Percentiles rank a stretch among this genome's conserved stretches.
Conservation (phyloP, 768 basidiomycete genomes). For the Agaricus subrufescens region DNA sequence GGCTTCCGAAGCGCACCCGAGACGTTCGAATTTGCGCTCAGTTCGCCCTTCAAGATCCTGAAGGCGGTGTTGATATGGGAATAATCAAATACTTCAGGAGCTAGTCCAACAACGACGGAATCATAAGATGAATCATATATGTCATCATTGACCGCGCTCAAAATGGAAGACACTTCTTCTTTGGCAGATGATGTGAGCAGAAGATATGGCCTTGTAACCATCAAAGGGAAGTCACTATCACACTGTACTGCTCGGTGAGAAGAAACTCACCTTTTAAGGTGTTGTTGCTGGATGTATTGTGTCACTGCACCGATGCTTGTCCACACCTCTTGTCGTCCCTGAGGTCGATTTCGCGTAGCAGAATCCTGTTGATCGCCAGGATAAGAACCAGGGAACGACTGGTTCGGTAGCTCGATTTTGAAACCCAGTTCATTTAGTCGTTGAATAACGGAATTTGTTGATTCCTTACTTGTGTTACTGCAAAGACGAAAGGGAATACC, state of each 20-base stretch:
- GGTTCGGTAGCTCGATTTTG: constrained; percentile 22
- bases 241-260: background rate
- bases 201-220: constrained; percentile 43
- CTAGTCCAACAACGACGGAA: constrained; percentile 60
- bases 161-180: constrained; percentile 30
- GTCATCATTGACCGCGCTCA: background rate
- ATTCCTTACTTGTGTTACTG: constrained; percentile 70
- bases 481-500: constrained; percentile 48
- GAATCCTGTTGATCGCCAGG: background rate
- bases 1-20: constrained; percentile 1
- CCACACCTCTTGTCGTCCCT: constrained; percentile 42
- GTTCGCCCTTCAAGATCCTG: constrained; percentile 50
- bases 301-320: constrained; percentile 61
- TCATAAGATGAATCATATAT: constrained; percentile 32
- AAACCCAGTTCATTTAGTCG: constrained; percentile 48
- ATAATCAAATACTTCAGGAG: constrained; percentile 49
- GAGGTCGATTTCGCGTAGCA: background rate
- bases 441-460: constrained; percentile 35
- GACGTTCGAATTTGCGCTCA: background rate
- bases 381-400: background rate
- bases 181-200: constrained; percentile 48
- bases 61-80: constrained; percentile 59
- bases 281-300: constrained; percentile 34
- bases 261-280: constrained; percentile 34
- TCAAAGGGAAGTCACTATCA: background rate